Conservation (phyloP, 2,329 filamentous ascomycete genomes). For the Teratosphaeria viscida region DNA sequence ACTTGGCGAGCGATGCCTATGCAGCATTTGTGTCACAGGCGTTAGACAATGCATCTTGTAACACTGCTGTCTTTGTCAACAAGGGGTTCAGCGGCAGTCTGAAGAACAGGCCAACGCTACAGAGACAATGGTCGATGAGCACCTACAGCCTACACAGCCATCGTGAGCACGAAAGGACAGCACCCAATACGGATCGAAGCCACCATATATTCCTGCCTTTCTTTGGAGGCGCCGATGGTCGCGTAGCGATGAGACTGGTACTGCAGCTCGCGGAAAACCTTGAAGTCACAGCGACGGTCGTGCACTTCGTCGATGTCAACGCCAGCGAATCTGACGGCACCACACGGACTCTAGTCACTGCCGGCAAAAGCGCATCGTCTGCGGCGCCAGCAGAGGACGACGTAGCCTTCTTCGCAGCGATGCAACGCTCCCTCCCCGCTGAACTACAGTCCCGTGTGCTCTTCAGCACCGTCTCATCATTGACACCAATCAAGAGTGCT, state of each 20-base stretch:
- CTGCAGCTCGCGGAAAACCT: slow-evolving; percentile 74
- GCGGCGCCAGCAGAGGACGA: slow-evolving; percentile 31
- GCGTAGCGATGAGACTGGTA: slow-evolving; percentile 66
- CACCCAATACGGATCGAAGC: slow-evolving; percentile 53
- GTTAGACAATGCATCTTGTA: slow-evolving; percentile 53
- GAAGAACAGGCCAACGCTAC: slow-evolving; percentile 29
- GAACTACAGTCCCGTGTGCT: slow-evolving; percentile 45
- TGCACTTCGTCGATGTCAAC: slow-evolving; percentile 43
- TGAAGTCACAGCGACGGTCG: slow-evolving; percentile 66
- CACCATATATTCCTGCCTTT: slow-evolving; percentile 85
- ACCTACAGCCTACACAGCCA: slow-evolving; percentile 50
- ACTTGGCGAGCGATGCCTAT: slow-evolving; percentile 55
- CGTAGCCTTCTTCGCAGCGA: slow-evolving; percentile 45
- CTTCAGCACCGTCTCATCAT: slow-evolving; percentile 42
- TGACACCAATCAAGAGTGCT: slow-evolving; percentile 34
- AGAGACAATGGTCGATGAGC: slow-evolving; percentile 34
- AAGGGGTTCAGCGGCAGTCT: slow-evolving; percentile 49
- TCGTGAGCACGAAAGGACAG: slow-evolving; percentile 44
- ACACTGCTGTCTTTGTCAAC: slow-evolving; percentile 71
- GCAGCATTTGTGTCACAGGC: slow-evolving; percentile 62
- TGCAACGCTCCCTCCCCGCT: slow-evolving; percentile 45
- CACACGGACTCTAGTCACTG: neutral
- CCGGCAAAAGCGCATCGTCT: neutral
- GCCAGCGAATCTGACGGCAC: slow-evolving; percentile 3
- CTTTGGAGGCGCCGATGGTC: slow-evolving; percentile 74